Evolutionary conservation across 2,329 filamentous ascomycete genomes (phyloP), one percentile per base, ranked within the genome.

Genomic region (Exophiala calicioides): DNA sequence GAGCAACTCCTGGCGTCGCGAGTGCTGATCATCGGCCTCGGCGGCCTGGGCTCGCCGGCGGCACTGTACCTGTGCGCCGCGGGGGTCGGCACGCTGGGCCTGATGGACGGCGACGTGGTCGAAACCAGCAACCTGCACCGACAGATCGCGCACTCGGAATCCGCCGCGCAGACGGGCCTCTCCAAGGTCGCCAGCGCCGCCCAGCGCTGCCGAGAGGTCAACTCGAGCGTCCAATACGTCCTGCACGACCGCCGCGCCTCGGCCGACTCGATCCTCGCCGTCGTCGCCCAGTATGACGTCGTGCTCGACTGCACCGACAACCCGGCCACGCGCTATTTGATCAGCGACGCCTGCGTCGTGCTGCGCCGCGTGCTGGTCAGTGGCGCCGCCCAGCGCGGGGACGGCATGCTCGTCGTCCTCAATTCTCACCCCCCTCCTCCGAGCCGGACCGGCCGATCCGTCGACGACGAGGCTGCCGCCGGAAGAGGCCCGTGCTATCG

Each of bases 291-390:
- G 18, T 97, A 95, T 63, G 88, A 95, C 59, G 58, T 96, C 1
- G 81, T 97, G 1, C 81, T 98, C 9, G 93, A 98, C 67, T 98
- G 93, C 65, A 97, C 91, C 7, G 93, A 98, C 67, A 90, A 91
- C 56, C 91, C 93, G 0, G 85, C 88, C 1, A 88, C 89, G 0
- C 86, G 93, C 32, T 97, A 98, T 65, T 79, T 97, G 34, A 88
- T 97, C 55, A 95, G 89, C 0, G 93, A 98, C 63, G 80, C 86
- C 12, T 94, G 89, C 58, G 86, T 96, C 7, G 73, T 95, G 3
- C 75, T 90, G 1, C 71, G 77, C 2, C 93, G 89, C 61, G 83
- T 88, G 0, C 78, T 98, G 12, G 81, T 97, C 9, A 95, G 90
- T 3, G 93, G 91, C 1, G 94, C 90, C 0, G 91, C 93, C 0